phyloP scores from a whole-genome alignment of 2,329 filamentous ascomycete species.

The Aschersonia sp. region DNA sequence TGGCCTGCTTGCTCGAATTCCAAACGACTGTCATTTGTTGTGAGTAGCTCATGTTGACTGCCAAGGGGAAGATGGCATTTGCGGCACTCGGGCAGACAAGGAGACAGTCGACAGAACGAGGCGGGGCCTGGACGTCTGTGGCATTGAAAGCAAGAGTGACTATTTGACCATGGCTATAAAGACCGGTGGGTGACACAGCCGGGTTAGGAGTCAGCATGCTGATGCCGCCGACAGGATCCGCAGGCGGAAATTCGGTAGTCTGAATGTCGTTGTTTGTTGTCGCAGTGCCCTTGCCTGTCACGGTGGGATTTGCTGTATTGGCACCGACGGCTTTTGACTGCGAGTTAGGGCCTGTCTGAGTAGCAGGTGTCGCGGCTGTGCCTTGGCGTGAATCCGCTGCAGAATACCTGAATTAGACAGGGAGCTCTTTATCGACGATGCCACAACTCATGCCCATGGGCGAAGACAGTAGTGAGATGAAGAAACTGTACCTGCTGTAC shows the following conservation, averaged over 20 bases:
- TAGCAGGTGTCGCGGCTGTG: conserved; percentile 2
- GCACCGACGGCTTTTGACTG: conserved; percentile 13
- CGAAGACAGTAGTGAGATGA: neutral
- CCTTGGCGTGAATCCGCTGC: neutral
- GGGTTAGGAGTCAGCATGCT: conserved; percentile 37
- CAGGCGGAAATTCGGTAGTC: conserved; percentile 27
- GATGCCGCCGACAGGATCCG: conserved; percentile 34
- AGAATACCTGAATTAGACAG: neutral
- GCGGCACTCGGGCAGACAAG: conserved; percentile 32
- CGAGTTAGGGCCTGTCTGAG: conserved; percentile 2
- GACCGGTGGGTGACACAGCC: conserved; percentile 26
- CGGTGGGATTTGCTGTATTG: conserved; percentile 20
- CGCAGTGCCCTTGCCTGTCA: conserved; percentile 1
- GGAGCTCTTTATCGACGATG: too few species aligned
- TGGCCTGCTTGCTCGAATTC: conserved; percentile 40
- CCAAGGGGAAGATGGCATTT: conserved; percentile 23
- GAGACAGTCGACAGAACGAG: conserved; percentile 45
- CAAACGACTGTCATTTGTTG: conserved; percentile 38
- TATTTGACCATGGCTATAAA: conserved; percentile 46
- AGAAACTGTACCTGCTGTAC: conserved; percentile 5
- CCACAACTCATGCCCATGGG: neutral
- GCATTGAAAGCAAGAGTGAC: conserved; percentile 54
- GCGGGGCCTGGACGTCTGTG: conserved; percentile 41
- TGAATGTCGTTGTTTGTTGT: conserved; percentile 7
- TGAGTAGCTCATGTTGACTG: conserved; percentile 46